These are phyloP conservation scores for Hypsizygus ulmarius DNA, from an alignment of 1,284 basidiomycete species.

Conservation along the genomic window DNA sequence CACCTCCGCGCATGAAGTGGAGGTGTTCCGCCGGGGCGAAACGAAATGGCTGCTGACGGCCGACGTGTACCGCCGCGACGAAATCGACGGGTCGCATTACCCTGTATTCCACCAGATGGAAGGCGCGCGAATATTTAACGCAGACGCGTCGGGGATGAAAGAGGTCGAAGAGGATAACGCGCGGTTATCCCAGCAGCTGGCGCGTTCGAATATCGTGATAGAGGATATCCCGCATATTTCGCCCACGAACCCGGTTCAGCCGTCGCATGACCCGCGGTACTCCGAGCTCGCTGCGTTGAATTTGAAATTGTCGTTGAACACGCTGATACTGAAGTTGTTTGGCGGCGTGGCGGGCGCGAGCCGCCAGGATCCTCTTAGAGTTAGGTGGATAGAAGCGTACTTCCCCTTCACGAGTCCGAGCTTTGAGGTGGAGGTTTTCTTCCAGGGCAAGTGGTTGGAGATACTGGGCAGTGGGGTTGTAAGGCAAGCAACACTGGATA, in stretches of 20 bases:
- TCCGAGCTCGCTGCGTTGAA: conserved; percentile 78
- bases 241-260: conserved; percentile 79
- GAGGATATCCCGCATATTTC: conserved; percentile 81
- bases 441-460: conserved; percentile 96
- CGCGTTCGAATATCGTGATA: conserved; percentile 74
- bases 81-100: conserved; percentile 96
- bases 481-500: conserved; percentile 83
- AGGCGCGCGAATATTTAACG: conserved; percentile 80
- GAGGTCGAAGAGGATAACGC: conserved; percentile 67
- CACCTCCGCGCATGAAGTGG: conserved; percentile 96
- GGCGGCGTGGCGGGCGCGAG: conserved; percentile 50
- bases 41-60: conserved; percentile 90
- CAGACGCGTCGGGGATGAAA: conserved; percentile 49
- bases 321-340: conserved; percentile 84
- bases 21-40: conserved; percentile 77
- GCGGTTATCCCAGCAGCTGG: conserved; percentile 59
- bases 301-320: conserved; percentile 90
- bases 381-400: conserved; percentile 97
- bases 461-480: conserved; percentile 95
- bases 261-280: conserved; percentile 68
- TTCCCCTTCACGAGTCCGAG: conserved; percentile 98
- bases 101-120: conserved; percentile 99
- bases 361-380: conserved; percentile 67
- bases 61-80: conserved; percentile 98
- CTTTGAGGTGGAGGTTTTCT: conserved; percentile 98